Evolutionary conservation across 257 asterid genomes (phyloP).

Genomic region (Solanum acaule): DNA sequence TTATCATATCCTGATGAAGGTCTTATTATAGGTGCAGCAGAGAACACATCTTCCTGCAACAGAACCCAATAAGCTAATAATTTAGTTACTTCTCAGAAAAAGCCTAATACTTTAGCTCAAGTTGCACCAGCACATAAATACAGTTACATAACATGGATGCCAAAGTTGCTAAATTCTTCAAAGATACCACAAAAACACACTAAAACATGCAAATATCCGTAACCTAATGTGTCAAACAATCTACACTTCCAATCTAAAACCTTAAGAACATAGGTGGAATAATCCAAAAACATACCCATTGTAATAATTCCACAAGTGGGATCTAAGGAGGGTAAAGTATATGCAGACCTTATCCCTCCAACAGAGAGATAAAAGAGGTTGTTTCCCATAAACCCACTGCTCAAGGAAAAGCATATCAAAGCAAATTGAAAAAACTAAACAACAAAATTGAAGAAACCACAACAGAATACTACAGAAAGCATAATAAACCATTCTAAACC

Average conservation of each 20-base stretch:
- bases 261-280: not conserved
- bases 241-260: not conserved
- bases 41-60: conserved; percentile 24
- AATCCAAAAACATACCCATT: not conserved
- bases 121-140: not conserved
- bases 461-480: not conserved
- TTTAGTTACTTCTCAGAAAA: not conserved
- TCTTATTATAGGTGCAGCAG: conserved; percentile 9
- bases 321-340: not conserved
- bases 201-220: not conserved
- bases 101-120: not conserved
- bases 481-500: not conserved
- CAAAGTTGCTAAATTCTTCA: not conserved
- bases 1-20: conserved; percentile 31
- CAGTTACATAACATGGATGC: not conserved
- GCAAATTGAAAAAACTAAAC: not conserved
- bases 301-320: not conserved
- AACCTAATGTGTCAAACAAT: not conserved
- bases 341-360: not conserved
- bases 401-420: not conserved
- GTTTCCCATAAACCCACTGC: not conserved
- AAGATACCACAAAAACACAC: not conserved
- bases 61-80: conserved; percentile 5
- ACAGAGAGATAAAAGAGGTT: not conserved
- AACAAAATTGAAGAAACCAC: not conserved